Evolutionary conservation across 345 rosid genomes (phyloP), one percentile per base, ranked within the genome.

Genomic region (Syzygium oleosum): DNA sequence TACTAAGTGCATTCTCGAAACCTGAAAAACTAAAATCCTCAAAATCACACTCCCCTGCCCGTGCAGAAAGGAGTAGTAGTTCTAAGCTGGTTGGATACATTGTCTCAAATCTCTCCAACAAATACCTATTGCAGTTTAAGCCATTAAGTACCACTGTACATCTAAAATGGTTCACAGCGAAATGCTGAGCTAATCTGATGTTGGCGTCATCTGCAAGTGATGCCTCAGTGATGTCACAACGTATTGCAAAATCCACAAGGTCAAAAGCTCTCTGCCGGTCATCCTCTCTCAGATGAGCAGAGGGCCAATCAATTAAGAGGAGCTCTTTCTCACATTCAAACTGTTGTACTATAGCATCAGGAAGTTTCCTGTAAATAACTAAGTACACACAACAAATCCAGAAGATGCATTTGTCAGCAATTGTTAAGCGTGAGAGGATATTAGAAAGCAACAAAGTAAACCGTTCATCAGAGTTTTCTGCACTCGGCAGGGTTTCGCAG

Each of bases 331-430:
- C 95, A 93, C 90, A 91, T 90, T 98, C 99, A 91, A 96, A 92
- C 86, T 83, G 92, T 88, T 92, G 94, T 86, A 94, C 92, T 85
- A 98, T 88, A 87, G 94, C 91, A 87, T 91, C 96, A 61, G 99
- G 99, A 83, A 98, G 94, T 90, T 95, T 98, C 98, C 97, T 96
- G 99, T 98, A 96, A 93, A 96, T 87, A 93, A 93, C 95, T 90
- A 98, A 94, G 97, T 98, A 98, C 91, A 95, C 94, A 95, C 99
- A 98, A 96, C 96, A 96, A 94, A 98, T 91, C 99, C 99, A 98
- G 94, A 98, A 96, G 90, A 96, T 93, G 95, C 94, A 95, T 94
- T 93, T 95, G 93, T 96, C 99, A 95, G 98, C 92, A 93, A 92
- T 89, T 88, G 95, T 94, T 93, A 98, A 93, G 96, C 95, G 96